phyloP scores from a whole-genome alignment of 1,139 yeast species.

The Suhomyces atakaporum region DNA sequence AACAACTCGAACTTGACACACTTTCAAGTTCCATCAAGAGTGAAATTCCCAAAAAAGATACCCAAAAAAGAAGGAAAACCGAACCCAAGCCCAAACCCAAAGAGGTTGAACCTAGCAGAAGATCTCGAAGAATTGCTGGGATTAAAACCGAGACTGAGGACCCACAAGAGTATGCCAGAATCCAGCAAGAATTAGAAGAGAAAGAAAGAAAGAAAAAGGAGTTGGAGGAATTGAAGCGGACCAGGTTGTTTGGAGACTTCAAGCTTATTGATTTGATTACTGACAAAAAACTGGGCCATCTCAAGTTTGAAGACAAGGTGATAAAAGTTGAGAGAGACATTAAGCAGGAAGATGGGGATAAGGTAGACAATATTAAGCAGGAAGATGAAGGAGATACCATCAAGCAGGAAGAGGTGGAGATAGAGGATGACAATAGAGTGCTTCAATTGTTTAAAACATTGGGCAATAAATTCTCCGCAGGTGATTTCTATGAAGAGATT shows the following conservation, averaged over 20 bases:
- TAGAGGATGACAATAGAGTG: slow-evolving; percentile 36
- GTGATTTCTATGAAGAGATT: slow-evolving; percentile 69
- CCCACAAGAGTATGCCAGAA: slow-evolving; percentile 36
- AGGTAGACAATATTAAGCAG: not conserved
- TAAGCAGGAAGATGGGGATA: slow-evolving; percentile 9
- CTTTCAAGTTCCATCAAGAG: slow-evolving; percentile 32
- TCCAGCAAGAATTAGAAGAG: slow-evolving; percentile 40
- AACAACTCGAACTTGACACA: slow-evolving; percentile 40
- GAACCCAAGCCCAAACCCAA: slow-evolving; percentile 24
- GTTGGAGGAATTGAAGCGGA: slow-evolving; percentile 52
- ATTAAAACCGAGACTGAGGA: slow-evolving; percentile 45
- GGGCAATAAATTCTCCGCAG: slow-evolving; percentile 66
- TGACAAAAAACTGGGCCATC: slow-evolving; percentile 40
- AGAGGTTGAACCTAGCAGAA: slow-evolving; percentile 52
- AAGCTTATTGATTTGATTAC: slow-evolving; percentile 58
- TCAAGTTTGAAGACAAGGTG: slow-evolving; percentile 34
- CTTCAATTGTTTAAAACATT: slow-evolving; percentile 43
- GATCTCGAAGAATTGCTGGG: slow-evolving; percentile 70
- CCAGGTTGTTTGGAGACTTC: slow-evolving; percentile 64
- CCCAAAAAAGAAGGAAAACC: slow-evolving; percentile 23
- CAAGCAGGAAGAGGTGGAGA: slow-evolving; percentile 18
- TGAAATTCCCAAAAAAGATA: slow-evolving; percentile 26
- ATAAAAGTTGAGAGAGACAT: slow-evolving; percentile 23
- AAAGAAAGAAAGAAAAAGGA: slow-evolving; percentile 41
- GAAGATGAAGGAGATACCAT: not conserved